Base-by-base conservation (phyloP, 352 stramenopile species). In the Pythium rhizo-oryzae region DNA sequence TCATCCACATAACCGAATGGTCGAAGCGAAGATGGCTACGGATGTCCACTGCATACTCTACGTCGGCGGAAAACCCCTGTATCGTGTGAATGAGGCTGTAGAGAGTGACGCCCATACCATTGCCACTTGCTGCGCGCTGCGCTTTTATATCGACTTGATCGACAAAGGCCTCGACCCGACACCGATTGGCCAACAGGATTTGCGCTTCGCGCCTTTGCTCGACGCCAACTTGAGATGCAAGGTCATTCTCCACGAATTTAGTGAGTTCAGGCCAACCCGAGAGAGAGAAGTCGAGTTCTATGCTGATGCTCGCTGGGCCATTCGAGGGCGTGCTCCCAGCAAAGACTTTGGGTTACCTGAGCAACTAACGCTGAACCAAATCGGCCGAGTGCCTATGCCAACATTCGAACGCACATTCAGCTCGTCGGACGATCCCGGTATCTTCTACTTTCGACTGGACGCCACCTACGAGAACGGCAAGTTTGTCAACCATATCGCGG, bases 81-180 rank as follows among this genome's bases (percentile, higher is more conserved):
- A 78, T 57, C 74, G 84, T 24, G 84, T 85, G 30, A 74, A 77
- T 1, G 84, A 78, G 41, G 73, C 76, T 8, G 77, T 72, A 30
- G 81, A 94, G 65, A 64, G 65, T 18, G 84, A 90, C 0, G 82
- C 78, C 12, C 72, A 75, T 35, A 59, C 70, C 2, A 64, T 90
- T n/a, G 86, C 75, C 5, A 85, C 85, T 25, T 87, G 72, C 52
- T 68, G 66, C 46, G 74, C 78, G 24, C 77, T 78, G 8, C 80
- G 85, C n/a, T 94, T 91, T 71, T 67, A 92, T 8, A 66, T 81
- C 52, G 79, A 92, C 66, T 67, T 94, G 50, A 92, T 94, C 47
- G 82, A 94, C 64, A 80, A 71, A 46, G 84, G 79, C 5, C 71
- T 92, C 39, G 75, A 87, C 55, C 74, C 81, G 4, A 85, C 84